Percentiles rank a stretch among this genome's conserved stretches.
Conservation (phyloP, 169 alveolate genomes). For the Fabrea salina region DNA sequence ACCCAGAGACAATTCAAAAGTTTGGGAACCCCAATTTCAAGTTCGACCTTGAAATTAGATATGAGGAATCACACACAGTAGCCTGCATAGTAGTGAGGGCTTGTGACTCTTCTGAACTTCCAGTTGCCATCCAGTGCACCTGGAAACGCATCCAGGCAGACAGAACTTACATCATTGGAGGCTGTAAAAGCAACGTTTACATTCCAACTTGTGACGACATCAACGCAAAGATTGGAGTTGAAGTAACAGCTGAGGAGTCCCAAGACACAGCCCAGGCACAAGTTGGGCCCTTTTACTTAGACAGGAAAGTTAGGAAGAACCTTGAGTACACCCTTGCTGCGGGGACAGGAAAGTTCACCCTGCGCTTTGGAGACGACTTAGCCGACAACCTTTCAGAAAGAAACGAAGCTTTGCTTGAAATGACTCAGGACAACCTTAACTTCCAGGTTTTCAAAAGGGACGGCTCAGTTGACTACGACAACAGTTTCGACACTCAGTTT, state of each 20-base stretch:
- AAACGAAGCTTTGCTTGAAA: not conserved
- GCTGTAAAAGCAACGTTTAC: not conserved
- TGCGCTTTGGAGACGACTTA: not conserved
- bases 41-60: not conserved
- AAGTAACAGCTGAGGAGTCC: not conserved
- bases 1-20: too few relatives aligned
- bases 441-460: not conserved
- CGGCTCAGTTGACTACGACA: not conserved
- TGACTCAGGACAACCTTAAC: not conserved
- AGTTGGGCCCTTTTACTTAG: not conserved
- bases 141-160: not conserved
- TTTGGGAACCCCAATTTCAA: too few relatives aligned
- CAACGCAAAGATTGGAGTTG: not conserved
- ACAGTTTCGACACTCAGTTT: not conserved
- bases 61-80: not conserved
- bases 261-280: not conserved
- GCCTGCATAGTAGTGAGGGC: not conserved
- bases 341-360: not conserved
- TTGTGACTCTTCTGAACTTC: not conserved
- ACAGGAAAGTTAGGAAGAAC: not conserved
- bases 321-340: not conserved
- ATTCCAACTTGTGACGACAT: slow-evolving; percentile 22
- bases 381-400: not conserved
- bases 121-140: not conserved
- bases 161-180: not conserved